These are phyloP conservation scores for Choiromyces venosus DNA, from an alignment of 495 filamentous ascomycete genomes.

Conservation along the genomic window DNA sequence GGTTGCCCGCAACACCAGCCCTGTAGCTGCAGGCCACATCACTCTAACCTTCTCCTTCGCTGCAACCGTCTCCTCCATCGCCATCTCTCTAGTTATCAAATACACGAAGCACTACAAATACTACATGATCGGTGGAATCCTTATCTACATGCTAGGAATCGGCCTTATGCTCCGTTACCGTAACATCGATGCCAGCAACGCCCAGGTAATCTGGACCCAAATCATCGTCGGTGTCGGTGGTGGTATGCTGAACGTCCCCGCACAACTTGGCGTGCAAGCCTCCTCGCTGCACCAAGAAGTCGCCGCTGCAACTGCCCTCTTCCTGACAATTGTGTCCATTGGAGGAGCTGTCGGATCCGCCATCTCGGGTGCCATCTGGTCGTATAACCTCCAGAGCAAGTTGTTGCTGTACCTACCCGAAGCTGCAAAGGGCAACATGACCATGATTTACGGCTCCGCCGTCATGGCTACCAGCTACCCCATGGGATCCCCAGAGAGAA, in stretches of 20 bases:
- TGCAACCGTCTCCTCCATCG: constrained; percentile 59
- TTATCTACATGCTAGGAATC: constrained; percentile 56
- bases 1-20: constrained; percentile 60
- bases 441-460: constrained; percentile 55
- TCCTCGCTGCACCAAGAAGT: constrained; percentile 60
- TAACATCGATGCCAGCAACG: constrained; percentile 48
- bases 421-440: constrained; percentile 42
- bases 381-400: constrained; percentile 53
- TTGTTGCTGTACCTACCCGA: constrained; percentile 55
- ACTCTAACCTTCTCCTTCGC: constrained; percentile 59
- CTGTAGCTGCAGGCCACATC: constrained; percentile 60
- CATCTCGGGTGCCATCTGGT: constrained; percentile 65
- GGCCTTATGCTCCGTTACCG: constrained; percentile 64
- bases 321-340: constrained; percentile 60
- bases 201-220: constrained; percentile 60
- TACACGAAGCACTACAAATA: constrained; percentile 57
- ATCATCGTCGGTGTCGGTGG: constrained; percentile 61
- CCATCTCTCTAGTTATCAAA: constrained; percentile 58
- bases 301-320: constrained; percentile 62
- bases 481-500: constrained; percentile 52
- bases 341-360: constrained; percentile 64
- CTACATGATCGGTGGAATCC: constrained; percentile 54
- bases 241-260: constrained; percentile 59
- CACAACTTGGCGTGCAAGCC: constrained; percentile 63
- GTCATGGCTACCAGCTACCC: constrained; percentile 53